Evolutionary conservation across 2,329 filamentous ascomycete genomes (phyloP), one percentile per base, ranked within the genome.

Genomic region (Aspergillus texensis): DNA sequence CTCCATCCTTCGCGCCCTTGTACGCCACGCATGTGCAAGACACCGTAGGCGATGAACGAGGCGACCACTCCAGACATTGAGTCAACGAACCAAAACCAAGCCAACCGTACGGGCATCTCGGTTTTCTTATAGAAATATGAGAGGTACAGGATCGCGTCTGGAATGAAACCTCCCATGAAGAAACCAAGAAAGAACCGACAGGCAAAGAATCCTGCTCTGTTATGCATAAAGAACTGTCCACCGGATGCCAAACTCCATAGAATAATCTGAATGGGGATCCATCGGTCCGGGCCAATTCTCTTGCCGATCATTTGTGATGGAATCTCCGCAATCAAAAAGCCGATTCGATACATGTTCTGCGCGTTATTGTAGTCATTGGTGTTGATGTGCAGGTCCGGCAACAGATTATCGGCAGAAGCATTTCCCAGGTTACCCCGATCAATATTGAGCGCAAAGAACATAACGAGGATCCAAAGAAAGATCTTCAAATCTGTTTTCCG

Each of bases 381-480:
- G 48, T 52, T 52, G 28, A 52, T 52, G 9, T 32, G 19, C 28
- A 52, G 19, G 48, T 52, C 48, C 9, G 48, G 48, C 28, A 52
- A 14, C 12, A 32, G 28, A 21, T 52, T 52, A 21, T 52, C 48
- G 19, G 48, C 48, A 10, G 48, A 16, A 14, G 48, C 48, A 52
- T 52, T 52, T 52, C 48, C 48, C 28, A 52, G 30, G 28, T 75
- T 75, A 19, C 71, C 68, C 8, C 73, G 66, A 56, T 75, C 72
- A 21, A 75, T 62, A 28, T 75, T 68, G n/a, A 75, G 60, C 1
- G 65, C 72, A 19, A 73, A 72, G 62, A 75, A 75, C 84, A 87
- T 86, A 39, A 86, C 71, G 54, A 83, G 83, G 60, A 71, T 70
- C 73, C 69, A 81, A 2, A 75, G 55, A 16, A 75, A 71, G n/a